A percentile compares a stretch with the other conserved stretches of the same genome.
phyloP scores from a whole-genome alignment of 1,139 yeast genomes.

The Magnusiomyces suaveolens region DNA sequence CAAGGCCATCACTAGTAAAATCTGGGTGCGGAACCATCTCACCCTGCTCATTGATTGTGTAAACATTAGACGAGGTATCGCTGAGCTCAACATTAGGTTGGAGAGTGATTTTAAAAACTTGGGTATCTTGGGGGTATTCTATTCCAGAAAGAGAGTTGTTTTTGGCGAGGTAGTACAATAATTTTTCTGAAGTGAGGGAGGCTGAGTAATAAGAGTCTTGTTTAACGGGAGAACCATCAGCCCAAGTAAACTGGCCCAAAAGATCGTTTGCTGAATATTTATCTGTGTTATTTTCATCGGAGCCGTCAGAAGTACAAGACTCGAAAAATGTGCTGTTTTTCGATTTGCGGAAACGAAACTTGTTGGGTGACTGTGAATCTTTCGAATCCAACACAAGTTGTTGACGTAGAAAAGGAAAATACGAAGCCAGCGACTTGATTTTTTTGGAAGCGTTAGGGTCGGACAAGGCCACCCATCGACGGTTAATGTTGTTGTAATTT shows the following conservation, averaged over 20 bases:
- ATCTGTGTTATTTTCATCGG: neutral
- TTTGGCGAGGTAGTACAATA: slow-evolving; percentile 24
- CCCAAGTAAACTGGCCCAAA: slow-evolving; percentile 8
- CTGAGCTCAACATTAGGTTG: slow-evolving; percentile 19
- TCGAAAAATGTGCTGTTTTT: too few relatives aligned
- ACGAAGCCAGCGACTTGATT: slow-evolving; percentile 5
- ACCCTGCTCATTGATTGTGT: slow-evolving; percentile 19
- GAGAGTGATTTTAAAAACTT: slow-evolving; percentile 25
- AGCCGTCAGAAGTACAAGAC: too few relatives aligned
- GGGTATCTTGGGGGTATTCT: slow-evolving; percentile 24
- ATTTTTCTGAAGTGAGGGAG: slow-evolving; percentile 18
- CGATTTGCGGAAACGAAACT: neutral
- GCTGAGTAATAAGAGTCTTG: slow-evolving; percentile 6
- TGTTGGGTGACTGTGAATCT: neutral
- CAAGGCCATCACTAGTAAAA: slow-evolving; percentile 6
- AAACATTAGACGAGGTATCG: slow-evolving; percentile 13
- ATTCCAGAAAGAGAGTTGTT: slow-evolving; percentile 18
- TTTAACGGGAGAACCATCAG: slow-evolving; percentile 8
- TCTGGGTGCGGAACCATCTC: slow-evolving; percentile 21
- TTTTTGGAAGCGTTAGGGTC: slow-evolving; percentile 24
- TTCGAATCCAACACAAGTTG: neutral
- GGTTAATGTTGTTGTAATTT: slow-evolving; percentile 22
- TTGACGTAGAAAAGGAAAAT: slow-evolving; percentile 1
- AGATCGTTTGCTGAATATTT: neutral
- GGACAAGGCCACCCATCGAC: slow-evolving; percentile 29